A percentile compares a stretch with the other conserved stretches of the same genome.
phyloP scores from a whole-genome alignment of 2,329 filamentous ascomycete genomes.

The Trichophyton simii region DNA sequence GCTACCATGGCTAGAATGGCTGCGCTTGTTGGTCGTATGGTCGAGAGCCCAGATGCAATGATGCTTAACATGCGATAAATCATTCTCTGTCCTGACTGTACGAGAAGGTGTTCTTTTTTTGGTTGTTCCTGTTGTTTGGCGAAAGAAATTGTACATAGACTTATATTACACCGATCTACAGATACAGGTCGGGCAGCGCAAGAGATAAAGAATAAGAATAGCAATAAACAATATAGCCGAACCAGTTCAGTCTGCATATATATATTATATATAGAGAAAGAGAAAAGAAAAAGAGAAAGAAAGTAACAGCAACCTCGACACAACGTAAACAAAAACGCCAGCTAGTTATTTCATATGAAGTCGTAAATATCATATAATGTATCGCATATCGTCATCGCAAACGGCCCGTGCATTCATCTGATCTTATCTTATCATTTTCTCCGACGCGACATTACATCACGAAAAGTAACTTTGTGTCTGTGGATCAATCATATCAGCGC shows the following conservation, averaged over 20 bases:
- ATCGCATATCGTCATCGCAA: background rate
- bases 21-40: slow-evolving; percentile 60
- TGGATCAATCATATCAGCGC: slow-evolving; percentile 8
- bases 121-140: background rate
- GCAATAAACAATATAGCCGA: slow-evolving; percentile 1
- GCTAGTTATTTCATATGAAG: background rate
- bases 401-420: slow-evolving; percentile 8
- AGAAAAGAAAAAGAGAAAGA: no score
- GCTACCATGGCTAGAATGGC: slow-evolving; percentile 88
- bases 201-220: slow-evolving; percentile 1
- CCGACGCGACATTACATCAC: background rate
- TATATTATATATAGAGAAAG: background rate
- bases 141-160: slow-evolving; percentile 4
- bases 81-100: background rate
- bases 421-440: background rate
- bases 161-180: slow-evolving; percentile 3
- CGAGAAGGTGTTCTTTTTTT: background rate
- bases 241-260: background rate
- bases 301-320: background rate
- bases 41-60: slow-evolving; percentile 82
- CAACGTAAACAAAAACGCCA: background rate
- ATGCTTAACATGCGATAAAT: slow-evolving; percentile 42
- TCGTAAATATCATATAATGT: background rate
- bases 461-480: slow-evolving; percentile 5
- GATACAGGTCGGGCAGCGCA: background rate